A percentile compares a stretch with the other conserved stretches of the same genome.
phyloP scores from a whole-genome alignment of 257 asterid genomes.

The Petrea volubilis region DNA sequence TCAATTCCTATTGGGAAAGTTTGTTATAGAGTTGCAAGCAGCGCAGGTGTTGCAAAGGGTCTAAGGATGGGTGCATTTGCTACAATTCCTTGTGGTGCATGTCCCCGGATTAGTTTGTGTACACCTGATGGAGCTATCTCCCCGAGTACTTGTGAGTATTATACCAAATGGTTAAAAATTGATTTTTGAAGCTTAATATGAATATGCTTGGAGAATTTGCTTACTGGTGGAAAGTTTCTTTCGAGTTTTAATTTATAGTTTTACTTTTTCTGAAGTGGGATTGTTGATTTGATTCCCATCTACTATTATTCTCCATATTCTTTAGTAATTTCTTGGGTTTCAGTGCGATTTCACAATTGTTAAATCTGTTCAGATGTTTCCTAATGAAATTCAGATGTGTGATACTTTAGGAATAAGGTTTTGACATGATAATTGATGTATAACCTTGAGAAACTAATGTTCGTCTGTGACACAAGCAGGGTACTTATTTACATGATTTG shows the following conservation, averaged over 20 bases:
- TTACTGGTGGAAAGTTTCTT: background rate
- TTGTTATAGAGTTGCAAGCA: conserved; percentile 51
- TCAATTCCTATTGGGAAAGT: conserved; percentile 48
- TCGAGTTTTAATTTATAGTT: background rate
- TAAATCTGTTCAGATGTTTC: too few relatives aligned
- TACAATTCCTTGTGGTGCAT: conserved; percentile 60
- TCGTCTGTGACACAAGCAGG: too few relatives aligned
- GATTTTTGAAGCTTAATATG: conserved; percentile 36
- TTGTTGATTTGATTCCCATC: background rate
- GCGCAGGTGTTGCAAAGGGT: conserved; percentile 29
- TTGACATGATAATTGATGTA: too few relatives aligned
- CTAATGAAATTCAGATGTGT: too few relatives aligned
- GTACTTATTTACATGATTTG: background rate
- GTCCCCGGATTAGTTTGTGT: conserved; percentile 46
- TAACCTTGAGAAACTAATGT: too few relatives aligned
- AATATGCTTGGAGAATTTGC: too few relatives aligned
- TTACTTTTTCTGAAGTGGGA: background rate
- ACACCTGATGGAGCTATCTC: conserved; percentile 62
- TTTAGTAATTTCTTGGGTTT: background rate
- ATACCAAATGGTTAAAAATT: conserved; percentile 56
- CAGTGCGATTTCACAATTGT: background rate
- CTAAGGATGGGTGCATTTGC: conserved; percentile 51
- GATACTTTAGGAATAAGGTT: too few relatives aligned
- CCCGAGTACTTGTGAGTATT: conserved; percentile 62
- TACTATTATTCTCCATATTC: background rate